Percentiles rank a stretch among this genome's conserved stretches.
These are phyloP conservation scores for Sordariomycetes sp. DNA, from an alignment of 2,329 filamentous ascomycete genomes.

Conservation along the genomic window DNA sequence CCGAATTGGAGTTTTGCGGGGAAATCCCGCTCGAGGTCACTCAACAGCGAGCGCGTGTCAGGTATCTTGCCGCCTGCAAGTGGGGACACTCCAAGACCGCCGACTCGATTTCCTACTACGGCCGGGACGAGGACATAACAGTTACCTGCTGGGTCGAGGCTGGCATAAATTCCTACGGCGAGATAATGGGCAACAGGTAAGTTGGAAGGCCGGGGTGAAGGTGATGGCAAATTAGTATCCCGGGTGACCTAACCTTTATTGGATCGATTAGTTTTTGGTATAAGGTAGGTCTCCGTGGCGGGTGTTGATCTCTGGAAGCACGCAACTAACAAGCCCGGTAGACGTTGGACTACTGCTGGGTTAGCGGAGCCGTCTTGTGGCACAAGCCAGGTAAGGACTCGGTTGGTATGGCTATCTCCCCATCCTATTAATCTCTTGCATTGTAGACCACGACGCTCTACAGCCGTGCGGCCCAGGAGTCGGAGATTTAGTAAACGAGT, in stretches of 20 bases:
- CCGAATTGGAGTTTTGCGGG: conserved; percentile 2
- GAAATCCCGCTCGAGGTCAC: conserved; percentile 1
- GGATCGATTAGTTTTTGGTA: conserved; percentile 4
- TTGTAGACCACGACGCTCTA: not conserved
- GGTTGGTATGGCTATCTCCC: not conserved
- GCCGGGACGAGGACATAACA: conserved; percentile 3
- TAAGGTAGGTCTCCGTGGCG: not conserved
- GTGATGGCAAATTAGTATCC: no score
- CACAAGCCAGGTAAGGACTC: conserved; percentile 1
- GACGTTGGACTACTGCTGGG: conserved; percentile 6
- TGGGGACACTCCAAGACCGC: not conserved
- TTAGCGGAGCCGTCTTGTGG: conserved; percentile 4
- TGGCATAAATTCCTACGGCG: no score
- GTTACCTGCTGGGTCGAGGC: conserved; percentile 5
- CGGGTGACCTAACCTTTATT: not conserved
- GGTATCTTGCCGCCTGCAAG: conserved; percentile 6
- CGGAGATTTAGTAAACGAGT: not conserved
- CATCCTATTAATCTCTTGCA: not conserved
- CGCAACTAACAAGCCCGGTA: not conserved
- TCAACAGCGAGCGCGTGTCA: not conserved
- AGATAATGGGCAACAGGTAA: conserved; percentile 1
- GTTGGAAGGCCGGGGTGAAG: not conserved
- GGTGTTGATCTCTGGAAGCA: not conserved
- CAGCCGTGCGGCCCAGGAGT: not conserved
- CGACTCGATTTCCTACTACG: conserved; percentile 4